These are phyloP conservation scores for Malbranchea zuffiana DNA, from an alignment of 2,329 filamentous ascomycete species.

Conservation along the genomic window DNA sequence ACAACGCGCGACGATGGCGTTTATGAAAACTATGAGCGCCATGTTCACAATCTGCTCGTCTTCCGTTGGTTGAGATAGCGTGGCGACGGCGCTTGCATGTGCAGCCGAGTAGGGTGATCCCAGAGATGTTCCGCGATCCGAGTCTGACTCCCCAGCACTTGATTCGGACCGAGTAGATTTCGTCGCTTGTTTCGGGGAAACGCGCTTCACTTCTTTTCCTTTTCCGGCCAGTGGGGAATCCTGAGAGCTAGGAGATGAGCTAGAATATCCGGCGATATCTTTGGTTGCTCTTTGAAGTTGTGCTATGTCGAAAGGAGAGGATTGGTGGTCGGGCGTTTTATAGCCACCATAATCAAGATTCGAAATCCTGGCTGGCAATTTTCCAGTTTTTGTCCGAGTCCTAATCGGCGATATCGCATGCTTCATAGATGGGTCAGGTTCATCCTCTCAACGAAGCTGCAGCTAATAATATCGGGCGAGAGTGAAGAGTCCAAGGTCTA, in stretches of 20 bases:
- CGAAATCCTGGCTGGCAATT: background rate
- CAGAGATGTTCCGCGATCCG: too few species aligned
- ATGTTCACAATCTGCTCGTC: slow-evolving; percentile 1
- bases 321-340: too few species aligned
- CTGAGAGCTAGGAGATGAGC: background rate
- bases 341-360: too few species aligned
- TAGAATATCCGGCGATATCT: background rate
- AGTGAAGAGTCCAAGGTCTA: background rate
- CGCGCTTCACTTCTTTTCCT: background rate
- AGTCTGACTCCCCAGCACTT: too few species aligned
- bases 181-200: background rate
- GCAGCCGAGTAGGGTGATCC: too few species aligned
- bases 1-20: background rate
- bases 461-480: background rate
- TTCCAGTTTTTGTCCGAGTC: background rate
- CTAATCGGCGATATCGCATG: slow-evolving; percentile 1
- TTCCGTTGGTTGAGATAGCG: too few species aligned
- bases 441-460: background rate
- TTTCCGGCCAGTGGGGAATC: background rate
- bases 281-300: too few species aligned
- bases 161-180: background rate
- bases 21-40: background rate
- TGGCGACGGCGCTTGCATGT: too few species aligned
- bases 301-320: too few species aligned
- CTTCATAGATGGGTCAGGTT: background rate